Evolutionary conservation across 257 asterid species (phyloP), one percentile per base, ranked within the genome.

Genomic region (Ballota nigra): DNA sequence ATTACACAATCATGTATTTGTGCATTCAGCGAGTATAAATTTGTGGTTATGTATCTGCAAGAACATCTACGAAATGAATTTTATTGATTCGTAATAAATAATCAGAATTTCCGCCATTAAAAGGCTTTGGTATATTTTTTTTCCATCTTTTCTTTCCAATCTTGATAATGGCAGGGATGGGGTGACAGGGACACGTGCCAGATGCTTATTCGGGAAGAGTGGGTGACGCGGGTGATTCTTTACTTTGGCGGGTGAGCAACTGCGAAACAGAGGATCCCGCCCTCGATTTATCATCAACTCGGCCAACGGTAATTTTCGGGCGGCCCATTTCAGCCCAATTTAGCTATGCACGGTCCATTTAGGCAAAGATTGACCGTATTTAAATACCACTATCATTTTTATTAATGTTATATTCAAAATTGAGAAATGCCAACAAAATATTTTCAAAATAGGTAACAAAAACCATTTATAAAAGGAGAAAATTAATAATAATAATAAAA

Each of bases 151-250:
- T 41, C 57, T 51, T 49, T 13, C 16, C 49, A 34, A 15, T 29
- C 28, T 40, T 20, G 76, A 53, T 65, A 65, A 61, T 75, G 74
- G 73, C 49, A 24, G 24, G 47, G n/a, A n/a, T n/a, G n/a, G n/a
- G n/a, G n/a, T n/a, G n/a, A n/a, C 45, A 31, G 77, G 36, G 61
- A 59, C 18, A 43, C 76, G 63, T 61, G 76, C n/a, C 18, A 67
- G 19, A 16, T 43, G 15, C 8, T 43, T 13, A 66, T 33, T 31
- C 22, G 67, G 28, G 0, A 15, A 12, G n/a, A 33, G 31, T 4
- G 29, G n/a, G 20, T 10, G n/a, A 6, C 10, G 40, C 52, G 28
- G 72, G 49, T 29, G n/a, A 41, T 29, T 71, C 63, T 8, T 28
- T 47, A 0, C 47, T 60, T 51, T 29, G 76, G 70, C 70, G 63